A percentile compares a stretch with the other conserved stretches of the same genome.
Evolutionary conservation across 495 filamentous ascomycete genomes (phyloP).

Genomic region (Penicillium fimorum): DNA sequence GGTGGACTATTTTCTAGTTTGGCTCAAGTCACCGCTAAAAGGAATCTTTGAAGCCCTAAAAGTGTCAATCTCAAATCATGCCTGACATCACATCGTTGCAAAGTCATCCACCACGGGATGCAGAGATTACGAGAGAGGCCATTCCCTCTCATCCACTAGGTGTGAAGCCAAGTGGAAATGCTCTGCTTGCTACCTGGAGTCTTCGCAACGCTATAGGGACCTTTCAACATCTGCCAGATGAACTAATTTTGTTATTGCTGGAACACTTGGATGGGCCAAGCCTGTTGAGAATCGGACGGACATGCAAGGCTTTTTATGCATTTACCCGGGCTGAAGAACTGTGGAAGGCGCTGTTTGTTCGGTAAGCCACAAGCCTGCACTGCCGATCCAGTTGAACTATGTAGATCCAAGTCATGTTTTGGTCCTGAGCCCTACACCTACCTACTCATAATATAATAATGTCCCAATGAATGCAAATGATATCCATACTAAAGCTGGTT

Average conservation of each 20-base stretch:
- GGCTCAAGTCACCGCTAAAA: conserved; percentile 11
- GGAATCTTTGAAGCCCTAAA: conserved; percentile 31
- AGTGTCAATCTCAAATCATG: conserved; percentile 23
- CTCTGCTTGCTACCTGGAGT: conserved; percentile 62
- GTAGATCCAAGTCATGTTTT: conserved; percentile 2
- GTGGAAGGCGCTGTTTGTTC: conserved; percentile 83
- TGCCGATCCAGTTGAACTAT: conserved; percentile 6
- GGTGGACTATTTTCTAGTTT: conserved; percentile 5
- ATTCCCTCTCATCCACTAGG: conserved; percentile 81
- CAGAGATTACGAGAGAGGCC: conserved; percentile 26
- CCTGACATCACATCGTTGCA: conserved; percentile 34
- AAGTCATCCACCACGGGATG: conserved; percentile 21
- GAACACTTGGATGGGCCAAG: conserved; percentile 67
- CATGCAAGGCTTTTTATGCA: conserved; percentile 87
- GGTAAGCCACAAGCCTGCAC: conserved; percentile 58
- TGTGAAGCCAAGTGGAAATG: conserved; percentile 87
- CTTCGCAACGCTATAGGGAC: conserved; percentile 62
- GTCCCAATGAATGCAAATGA: neutral
- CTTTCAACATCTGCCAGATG: conserved; percentile 71
- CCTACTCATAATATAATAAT: neutral
- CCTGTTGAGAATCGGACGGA: conserved; percentile 67
- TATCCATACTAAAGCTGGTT: neutral
- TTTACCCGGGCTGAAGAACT: conserved; percentile 83
- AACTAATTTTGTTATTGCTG: conserved; percentile 72
- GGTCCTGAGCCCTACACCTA: neutral